phyloP scores from a whole-genome alignment of 352 stramenopile genomes.

The Globisporangium viniferum region DNA sequence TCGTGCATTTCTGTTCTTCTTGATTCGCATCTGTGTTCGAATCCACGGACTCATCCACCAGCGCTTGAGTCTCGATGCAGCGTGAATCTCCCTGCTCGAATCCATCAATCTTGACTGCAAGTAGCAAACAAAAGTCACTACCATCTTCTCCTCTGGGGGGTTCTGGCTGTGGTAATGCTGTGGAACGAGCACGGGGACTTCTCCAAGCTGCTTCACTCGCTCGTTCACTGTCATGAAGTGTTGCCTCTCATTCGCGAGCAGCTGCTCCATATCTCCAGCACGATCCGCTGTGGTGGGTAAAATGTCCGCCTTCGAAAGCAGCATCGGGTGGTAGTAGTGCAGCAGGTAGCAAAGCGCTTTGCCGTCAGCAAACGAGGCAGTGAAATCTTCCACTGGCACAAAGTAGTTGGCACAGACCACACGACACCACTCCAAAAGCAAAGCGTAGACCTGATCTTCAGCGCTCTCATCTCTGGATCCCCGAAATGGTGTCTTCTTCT shows the following conservation, averaged over 20 bases:
- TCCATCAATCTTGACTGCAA: constrained; percentile 93
- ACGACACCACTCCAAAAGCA: constrained; percentile 92
- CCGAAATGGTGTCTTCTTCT: constrained; percentile 33
- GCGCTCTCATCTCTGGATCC: constrained; percentile 12
- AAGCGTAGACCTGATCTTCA: constrained; percentile 52
- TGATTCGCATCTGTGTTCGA: constrained; percentile 47
- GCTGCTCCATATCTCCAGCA: constrained; percentile 20
- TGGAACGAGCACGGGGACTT: constrained; percentile 89
- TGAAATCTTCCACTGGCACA: constrained; percentile 87
- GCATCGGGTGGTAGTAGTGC: constrained; percentile 94
- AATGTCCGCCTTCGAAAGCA: constrained; percentile 76
- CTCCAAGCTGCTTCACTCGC: constrained; percentile 88
- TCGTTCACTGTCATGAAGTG: constrained; percentile 90
- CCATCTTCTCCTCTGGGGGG: constrained; percentile 91
- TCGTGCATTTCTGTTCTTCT: constrained; percentile 52
- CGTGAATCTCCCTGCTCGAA: constrained; percentile 91
- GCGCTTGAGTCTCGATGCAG: constrained; percentile 82
- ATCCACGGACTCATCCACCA: constrained; percentile 69
- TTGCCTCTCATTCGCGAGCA: constrained; percentile 66
- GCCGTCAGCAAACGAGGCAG: constrained; percentile 92
- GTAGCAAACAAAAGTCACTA: constrained; percentile 94
- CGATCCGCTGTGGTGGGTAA: constrained; percentile 40
- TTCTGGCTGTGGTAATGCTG: constrained; percentile 87
- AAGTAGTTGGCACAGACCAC: constrained; percentile 91
- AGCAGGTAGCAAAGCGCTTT: constrained; percentile 91